Percentiles rank a stretch among this genome's conserved stretches.
Evolutionary conservation across 306 rosid species (phyloP).

Genomic region (Adenanthera pavonina): DNA sequence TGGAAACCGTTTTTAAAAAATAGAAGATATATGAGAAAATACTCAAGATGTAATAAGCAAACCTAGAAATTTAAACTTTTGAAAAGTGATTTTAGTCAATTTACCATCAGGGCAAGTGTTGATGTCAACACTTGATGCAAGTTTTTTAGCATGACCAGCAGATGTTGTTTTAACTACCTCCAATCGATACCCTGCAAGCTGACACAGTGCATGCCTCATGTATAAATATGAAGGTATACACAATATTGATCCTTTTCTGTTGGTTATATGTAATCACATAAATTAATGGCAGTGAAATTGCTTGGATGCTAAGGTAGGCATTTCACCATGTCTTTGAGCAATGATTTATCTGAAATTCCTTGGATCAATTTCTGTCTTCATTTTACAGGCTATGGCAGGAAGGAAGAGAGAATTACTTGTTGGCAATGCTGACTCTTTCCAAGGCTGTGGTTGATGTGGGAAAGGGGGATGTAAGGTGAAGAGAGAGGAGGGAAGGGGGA

Average conservation of each 20-base stretch:
- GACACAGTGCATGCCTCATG: conserved; percentile 53
- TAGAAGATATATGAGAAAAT: conserved; percentile 36
- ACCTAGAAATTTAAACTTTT: conserved; percentile 36
- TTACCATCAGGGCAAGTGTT: conserved; percentile 96
- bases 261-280: conserved; percentile 4
- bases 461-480: background rate
- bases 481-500: background rate
- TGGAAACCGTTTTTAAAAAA: conserved; percentile 24
- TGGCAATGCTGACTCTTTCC: background rate
- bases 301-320: background rate
- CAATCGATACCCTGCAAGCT: conserved; percentile 99
- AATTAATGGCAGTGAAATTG: conserved; percentile 8
- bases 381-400: background rate
- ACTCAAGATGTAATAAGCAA: conserved; percentile 29
- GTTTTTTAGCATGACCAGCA: conserved; percentile 92
- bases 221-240: conserved; percentile 36
- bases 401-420: background rate
- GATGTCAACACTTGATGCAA: conserved; percentile 92
- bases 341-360: background rate
- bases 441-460: background rate
- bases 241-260: conserved; percentile 25
- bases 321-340: background rate
- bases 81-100: conserved; percentile 37
- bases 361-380: background rate
- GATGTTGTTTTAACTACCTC: conserved; percentile 90